A percentile compares a stretch with the other conserved stretches of the same genome.
These are phyloP conservation scores for Lasiosphaeria hispida DNA, from an alignment of 495 filamentous ascomycete species.

Conservation along the genomic window DNA sequence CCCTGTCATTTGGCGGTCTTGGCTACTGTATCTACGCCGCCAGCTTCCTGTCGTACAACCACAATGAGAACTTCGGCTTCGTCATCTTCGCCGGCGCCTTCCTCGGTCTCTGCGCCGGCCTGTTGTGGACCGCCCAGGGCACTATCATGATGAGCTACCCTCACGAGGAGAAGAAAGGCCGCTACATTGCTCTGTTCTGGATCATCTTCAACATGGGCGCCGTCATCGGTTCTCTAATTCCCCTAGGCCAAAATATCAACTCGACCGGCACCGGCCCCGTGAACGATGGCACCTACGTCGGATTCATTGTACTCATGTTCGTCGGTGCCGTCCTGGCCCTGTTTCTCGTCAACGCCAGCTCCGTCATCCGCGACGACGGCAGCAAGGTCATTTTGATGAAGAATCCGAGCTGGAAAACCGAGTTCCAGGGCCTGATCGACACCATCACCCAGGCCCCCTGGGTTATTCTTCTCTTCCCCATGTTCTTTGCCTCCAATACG, in stretches of 20 bases:
- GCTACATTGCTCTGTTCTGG: constrained; percentile 91
- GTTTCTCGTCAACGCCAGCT: constrained; percentile 70
- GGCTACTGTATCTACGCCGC: constrained; percentile 85
- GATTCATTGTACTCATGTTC: constrained; percentile 84
- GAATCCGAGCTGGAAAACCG: constrained; percentile 76
- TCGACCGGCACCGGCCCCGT: constrained; percentile 55
- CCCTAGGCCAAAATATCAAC: constrained; percentile 78
- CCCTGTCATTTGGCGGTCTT: constrained; percentile 75
- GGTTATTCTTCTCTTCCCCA: constrained; percentile 81
- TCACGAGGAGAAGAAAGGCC: constrained; percentile 74
- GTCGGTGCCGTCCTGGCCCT: constrained; percentile 70
- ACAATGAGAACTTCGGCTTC: constrained; percentile 71
- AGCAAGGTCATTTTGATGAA: constrained; percentile 76
- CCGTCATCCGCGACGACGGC: constrained; percentile 79
- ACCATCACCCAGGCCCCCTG: constrained; percentile 71
- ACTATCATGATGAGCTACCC: constrained; percentile 97
- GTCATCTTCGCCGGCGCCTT: constrained; percentile 75
- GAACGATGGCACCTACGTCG: constrained; percentile 84
- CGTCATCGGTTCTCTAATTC: constrained; percentile 84
- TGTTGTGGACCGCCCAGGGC: constrained; percentile 90
- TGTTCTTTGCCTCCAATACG: constrained; percentile 79
- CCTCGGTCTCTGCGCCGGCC: constrained; percentile 75
- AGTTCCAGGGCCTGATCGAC: constrained; percentile 74
- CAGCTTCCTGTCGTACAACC: constrained; percentile 77
- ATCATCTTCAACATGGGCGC: constrained; percentile 92